Evolutionary conservation across 208 protist species (phyloP), one percentile per base, ranked within the genome.

Genomic region (Leishmania turanica): DNA sequence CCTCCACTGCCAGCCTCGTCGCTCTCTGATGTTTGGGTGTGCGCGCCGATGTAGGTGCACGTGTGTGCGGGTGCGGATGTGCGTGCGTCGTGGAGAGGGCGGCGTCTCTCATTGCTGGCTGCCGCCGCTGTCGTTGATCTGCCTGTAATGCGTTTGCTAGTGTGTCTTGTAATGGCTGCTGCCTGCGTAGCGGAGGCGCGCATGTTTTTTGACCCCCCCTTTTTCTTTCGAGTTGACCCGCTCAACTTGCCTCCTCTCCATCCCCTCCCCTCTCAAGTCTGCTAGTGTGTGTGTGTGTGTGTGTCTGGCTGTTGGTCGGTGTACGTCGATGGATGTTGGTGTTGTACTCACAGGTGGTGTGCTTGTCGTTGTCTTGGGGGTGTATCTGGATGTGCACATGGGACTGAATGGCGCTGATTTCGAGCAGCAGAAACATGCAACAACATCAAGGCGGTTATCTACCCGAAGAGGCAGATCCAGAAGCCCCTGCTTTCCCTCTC

Each of bases 251-350:
- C 64, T 19, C 34, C 42, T 68, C 37, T 17, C 64, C 31, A 40
- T 37, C 31, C 62, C 51, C 51, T 54, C 51, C 51, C 51, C 51
- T 15, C 58, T 5, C 24, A 21, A 3, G 11, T 21, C 24, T 37
- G 17, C 34, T 24, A 13, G 8, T 9, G 37, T 69, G 7, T 69
- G 70, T 58, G 7, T 69, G 70, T 69, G 8, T 9, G 37, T 69
- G 7, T 69, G 70, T 58, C 21, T 24, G 17, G 75, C 27, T 45
- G 58, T 69, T 15, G 2, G 70, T 27, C 9, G 73, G 56, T 56
- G 34, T 80, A 66, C 78, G 79, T 77, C n/a, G 76, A 62, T 68
- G 21, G 6, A 49, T 60, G 68, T 58, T 47, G 62, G 3, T 70
- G 42, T 69, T 64, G 51, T 75, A 21, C 40, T 77, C 27, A 34